phyloP scores from a whole-genome alignment of 2,329 filamentous ascomycete species.

The Cadophora luteo-olivacea region DNA sequence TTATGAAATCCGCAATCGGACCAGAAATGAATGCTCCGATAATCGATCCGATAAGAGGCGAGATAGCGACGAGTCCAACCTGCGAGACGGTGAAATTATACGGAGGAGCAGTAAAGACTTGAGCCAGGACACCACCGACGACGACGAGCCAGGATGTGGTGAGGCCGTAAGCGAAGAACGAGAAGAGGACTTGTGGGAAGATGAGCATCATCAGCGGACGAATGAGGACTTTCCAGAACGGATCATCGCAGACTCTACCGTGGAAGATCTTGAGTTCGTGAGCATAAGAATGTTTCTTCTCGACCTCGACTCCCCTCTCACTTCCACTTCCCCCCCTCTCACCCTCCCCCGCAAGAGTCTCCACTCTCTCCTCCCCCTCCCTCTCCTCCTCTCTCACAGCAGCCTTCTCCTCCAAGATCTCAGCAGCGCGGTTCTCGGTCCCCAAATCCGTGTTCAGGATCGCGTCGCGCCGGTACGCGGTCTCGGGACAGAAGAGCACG shows the following conservation, averaged over 20 bases:
- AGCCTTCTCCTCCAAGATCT: slow-evolving; percentile 15
- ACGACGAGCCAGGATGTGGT: slow-evolving; percentile 31
- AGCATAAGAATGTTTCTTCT: slow-evolving; percentile 24
- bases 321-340: not conserved
- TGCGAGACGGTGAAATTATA: slow-evolving; percentile 51
- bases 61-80: slow-evolving; percentile 52
- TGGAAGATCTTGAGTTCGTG: slow-evolving; percentile 37
- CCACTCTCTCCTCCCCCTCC: slow-evolving; percentile 3
- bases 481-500: slow-evolving; percentile 58
- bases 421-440: slow-evolving; percentile 26
- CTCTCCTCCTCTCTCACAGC: slow-evolving; percentile 3
- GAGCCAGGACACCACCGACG: slow-evolving; percentile 46
- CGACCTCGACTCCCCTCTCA: not conserved
- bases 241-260: slow-evolving; percentile 40
- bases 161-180: slow-evolving; percentile 30
- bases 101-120: slow-evolving; percentile 56
- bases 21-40: slow-evolving; percentile 47
- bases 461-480: slow-evolving; percentile 50
- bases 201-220: slow-evolving; percentile 42
- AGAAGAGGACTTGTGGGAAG: slow-evolving; percentile 37
- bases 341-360: not conserved
- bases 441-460: slow-evolving; percentile 30
- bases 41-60: slow-evolving; percentile 49
- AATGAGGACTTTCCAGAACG: slow-evolving; percentile 41
- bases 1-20: slow-evolving; percentile 41